Evolutionary conservation across 306 rosid species (phyloP), one percentile per base, ranked within the genome.

Genomic region (Cicer chorassanicum): DNA sequence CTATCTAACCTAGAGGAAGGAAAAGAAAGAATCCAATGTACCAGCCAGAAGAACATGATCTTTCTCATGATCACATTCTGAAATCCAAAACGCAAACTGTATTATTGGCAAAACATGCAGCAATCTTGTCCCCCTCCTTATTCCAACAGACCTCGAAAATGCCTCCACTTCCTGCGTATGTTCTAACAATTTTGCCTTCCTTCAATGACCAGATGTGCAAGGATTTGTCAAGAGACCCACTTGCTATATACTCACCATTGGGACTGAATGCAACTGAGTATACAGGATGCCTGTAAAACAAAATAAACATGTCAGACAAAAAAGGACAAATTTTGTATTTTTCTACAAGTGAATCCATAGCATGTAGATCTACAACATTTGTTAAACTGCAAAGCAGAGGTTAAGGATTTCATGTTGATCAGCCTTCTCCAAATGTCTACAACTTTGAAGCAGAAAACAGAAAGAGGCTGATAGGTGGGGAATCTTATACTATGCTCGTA

Each of bases 251-350:
- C 84, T 90, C 94, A 2, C 98, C 98, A 42, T 83, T 86, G 46
- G 96, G 96, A 80, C 96, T 90, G 80, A 89, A 93, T 68, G 98
- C 98, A 76, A 93, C 93, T 13, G 98, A 89, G 83, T 93, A 93
- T 39, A 93, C 98, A 62, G 93, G 83, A 5, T 85, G 84, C 73
- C 89, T 86, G 80, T 19, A 73, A 19, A 10, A 66, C 14, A 75
- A 73, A 74, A 77, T 36, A 69, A 65, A 64, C 36, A 41, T 6
- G 36, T 75, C 21, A 69, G 74, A 45, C 21, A 46, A 7, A 24
- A 56, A 54, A 2, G 34, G 67, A 40, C 4, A 72, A 66, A 10
- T 56, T 16, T 44, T 3, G 16, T 70, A 15, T 43, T 78, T 61
- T 70, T 6, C 57, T 45, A 53, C 36, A 12, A 6, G 48, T 40